Percentiles rank a stretch among this genome's conserved stretches.
Conservation (phyloP, 2,329 filamentous ascomycete genomes). For the Claviceps cyperi region DNA sequence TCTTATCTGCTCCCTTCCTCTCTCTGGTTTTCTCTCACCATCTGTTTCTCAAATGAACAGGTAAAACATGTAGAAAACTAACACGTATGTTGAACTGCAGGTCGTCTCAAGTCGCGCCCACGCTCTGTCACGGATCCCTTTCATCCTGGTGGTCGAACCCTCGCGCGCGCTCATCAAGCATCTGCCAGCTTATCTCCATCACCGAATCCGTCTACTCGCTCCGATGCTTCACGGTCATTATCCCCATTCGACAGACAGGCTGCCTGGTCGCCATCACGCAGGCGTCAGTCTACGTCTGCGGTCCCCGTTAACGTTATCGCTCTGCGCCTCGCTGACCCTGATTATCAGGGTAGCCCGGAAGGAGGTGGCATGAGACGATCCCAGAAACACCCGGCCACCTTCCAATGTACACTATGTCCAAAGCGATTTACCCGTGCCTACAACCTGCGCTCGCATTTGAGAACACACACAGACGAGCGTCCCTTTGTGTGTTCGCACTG, state of each 20-base stretch:
- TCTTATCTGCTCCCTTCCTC: neutral
- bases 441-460: conserved; percentile 85
- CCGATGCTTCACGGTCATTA: conserved; percentile 38
- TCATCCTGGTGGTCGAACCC: conserved; percentile 29
- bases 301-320: conserved; percentile 57
- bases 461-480: conserved; percentile 92
- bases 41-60: too few relatives aligned
- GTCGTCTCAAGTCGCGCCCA: conserved; percentile 33
- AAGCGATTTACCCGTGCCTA: conserved; percentile 95
- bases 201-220: conserved; percentile 29
- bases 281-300: conserved; percentile 49
- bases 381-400: conserved; percentile 95
- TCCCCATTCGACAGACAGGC: conserved; percentile 44
- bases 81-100: conserved; percentile 14
- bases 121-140: conserved; percentile 47
- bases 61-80: neutral
- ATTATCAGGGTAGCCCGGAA: conserved; percentile 54
- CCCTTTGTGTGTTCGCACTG: conserved; percentile 96
- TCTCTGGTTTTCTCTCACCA: too few relatives aligned
- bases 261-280: conserved; percentile 18
- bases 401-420: conserved; percentile 84
- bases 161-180: conserved; percentile 25
- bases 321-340: conserved; percentile 79
- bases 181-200: conserved; percentile 34
- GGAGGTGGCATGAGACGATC: conserved; percentile 59